A percentile compares a stretch with the other conserved stretches of the same genome.
phyloP scores from a whole-genome alignment of 139 green algal species.

The Chlorella vulgaris region DNA sequence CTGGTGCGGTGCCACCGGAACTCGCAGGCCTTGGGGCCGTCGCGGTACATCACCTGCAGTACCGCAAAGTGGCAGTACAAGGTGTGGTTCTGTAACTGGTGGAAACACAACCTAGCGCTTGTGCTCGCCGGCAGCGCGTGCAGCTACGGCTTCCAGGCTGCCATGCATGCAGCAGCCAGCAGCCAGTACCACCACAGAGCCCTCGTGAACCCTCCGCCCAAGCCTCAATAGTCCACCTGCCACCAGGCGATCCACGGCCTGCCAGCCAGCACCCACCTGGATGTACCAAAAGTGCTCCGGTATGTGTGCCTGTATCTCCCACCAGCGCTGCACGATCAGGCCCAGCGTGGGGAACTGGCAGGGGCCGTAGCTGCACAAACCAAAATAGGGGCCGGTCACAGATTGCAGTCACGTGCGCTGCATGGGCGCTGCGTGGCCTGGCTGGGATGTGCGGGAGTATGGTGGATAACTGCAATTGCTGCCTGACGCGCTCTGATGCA shows the following conservation, averaged over 20 bases:
- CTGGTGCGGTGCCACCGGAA: conserved; percentile 82
- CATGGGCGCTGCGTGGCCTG: neutral
- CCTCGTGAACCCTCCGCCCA: no score
- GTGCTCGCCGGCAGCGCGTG: no score
- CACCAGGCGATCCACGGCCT: no score
- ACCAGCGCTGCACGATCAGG: conserved; percentile 95
- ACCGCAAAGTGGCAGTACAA: neutral
- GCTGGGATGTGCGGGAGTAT: neutral
- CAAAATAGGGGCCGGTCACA: neutral
- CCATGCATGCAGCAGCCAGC: neutral
- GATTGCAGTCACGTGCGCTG: neutral
- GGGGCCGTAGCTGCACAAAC: conserved; percentile 82
- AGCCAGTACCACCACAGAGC: neutral
- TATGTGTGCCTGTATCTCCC: conserved; percentile 95
- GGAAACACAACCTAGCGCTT: no score
- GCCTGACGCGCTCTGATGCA: no score
- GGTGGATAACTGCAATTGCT: no score
- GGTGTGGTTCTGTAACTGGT: neutral
- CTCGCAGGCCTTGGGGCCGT: conserved; percentile 38
- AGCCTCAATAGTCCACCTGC: no score
- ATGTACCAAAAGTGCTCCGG: conserved; percentile 95
- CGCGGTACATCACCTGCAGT: conserved; percentile 27
- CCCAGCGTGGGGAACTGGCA: conserved; percentile 99
- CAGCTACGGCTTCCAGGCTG: no score
- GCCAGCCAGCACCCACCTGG: conserved; percentile 25